These are phyloP conservation scores for Macrophomina phaseolina DNA, from an alignment of 2,329 filamentous ascomycete species.

Conservation along the genomic window DNA sequence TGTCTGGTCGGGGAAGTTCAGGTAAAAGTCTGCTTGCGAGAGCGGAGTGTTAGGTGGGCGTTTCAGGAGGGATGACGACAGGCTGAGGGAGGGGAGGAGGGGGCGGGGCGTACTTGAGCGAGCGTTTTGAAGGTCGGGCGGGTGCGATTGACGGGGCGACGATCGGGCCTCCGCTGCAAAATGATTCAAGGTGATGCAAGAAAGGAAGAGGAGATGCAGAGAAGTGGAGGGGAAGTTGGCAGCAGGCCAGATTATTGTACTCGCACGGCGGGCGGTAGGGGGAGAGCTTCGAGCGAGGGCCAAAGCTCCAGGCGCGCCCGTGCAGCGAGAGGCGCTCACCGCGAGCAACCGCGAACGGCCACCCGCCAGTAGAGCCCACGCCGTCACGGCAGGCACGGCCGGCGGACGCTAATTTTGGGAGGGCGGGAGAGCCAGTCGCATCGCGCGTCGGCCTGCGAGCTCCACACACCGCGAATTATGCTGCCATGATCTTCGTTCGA, in stretches of 20 bases:
- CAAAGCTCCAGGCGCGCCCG: conserved; percentile 24
- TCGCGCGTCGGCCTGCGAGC: conserved; percentile 10
- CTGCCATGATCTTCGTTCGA: conserved; percentile 24
- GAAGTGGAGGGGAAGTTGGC: conserved; percentile 23
- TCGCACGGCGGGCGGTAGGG: conserved; percentile 24
- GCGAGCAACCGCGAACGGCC: conserved; percentile 15
- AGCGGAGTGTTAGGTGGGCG: conserved; percentile 10
- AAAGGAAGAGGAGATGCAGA: conserved; percentile 15
- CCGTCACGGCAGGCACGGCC: conserved; percentile 19
- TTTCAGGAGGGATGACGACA: conserved; percentile 26
- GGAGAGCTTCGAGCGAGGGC: conserved; percentile 21
- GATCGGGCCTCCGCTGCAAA: conserved; percentile 19
- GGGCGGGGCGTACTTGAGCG: conserved; percentile 22
- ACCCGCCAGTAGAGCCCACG: conserved; percentile 7
- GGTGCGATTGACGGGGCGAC: conserved; percentile 10
- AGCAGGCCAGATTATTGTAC: conserved; percentile 27
- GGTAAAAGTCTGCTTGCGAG: conserved; percentile 10
- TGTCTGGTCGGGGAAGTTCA: not conserved
- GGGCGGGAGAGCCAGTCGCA: conserved; percentile 24
- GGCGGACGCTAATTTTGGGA: conserved; percentile 26
- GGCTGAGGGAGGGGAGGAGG: conserved; percentile 20
- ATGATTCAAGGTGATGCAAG: conserved; percentile 17
- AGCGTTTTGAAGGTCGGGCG: conserved; percentile 9
- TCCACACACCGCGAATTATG: conserved; percentile 23
- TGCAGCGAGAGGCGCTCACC: conserved; percentile 10